Evolutionary conservation across 106 monocot species (phyloP), one percentile per base, ranked within the genome.

Genomic region (Hemerocallis citrina): DNA sequence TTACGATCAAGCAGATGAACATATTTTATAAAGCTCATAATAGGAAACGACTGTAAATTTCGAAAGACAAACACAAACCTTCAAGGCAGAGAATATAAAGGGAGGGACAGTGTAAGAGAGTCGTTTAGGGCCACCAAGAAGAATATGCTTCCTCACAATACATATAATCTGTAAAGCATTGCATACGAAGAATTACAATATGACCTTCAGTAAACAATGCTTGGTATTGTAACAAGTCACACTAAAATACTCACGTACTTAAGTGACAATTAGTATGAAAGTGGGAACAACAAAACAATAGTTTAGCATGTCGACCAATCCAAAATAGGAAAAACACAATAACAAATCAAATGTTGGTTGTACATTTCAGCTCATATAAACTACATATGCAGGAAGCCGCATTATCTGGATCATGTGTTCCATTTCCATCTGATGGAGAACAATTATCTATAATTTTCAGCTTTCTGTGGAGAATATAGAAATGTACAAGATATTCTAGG

Each of bases 21-120:
- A n/a, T n/a, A n/a, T n/a, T n/a, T n/a, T n/a, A n/a, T n/a, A n/a
- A n/a, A n/a, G n/a, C n/a, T n/a, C n/a, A n/a, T n/a, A n/a, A n/a
- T n/a, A n/a, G n/a, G n/a, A n/a, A n/a, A n/a, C n/a, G n/a, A n/a
- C n/a, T n/a, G n/a, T n/a, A n/a, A n/a, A n/a, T n/a, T n/a, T n/a
- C n/a, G n/a, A n/a, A 64, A 22, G 27, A 28, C 0, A 52, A 52
- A 68, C 23, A 57, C 78, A 71, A 76, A 93, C 93, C 89, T 93
- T 93, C 44, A 89, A 73, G 20, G 88, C 79, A 40, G 88, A 89
- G 51, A 93, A 93, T 35, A 89, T 71, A 27, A 89, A 72, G 14
- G 93, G 77, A 60, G 93, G 93, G 23, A 89, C 77, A 33, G 93
- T 93, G 65, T 77, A 93, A 41, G 93, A 72, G 38, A 89, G 75